A percentile compares a stretch with the other conserved stretches of the same genome.
Evolutionary conservation across 2,329 filamentous ascomycete genomes (phyloP).

Genomic region (Ascochyta lentis): DNA sequence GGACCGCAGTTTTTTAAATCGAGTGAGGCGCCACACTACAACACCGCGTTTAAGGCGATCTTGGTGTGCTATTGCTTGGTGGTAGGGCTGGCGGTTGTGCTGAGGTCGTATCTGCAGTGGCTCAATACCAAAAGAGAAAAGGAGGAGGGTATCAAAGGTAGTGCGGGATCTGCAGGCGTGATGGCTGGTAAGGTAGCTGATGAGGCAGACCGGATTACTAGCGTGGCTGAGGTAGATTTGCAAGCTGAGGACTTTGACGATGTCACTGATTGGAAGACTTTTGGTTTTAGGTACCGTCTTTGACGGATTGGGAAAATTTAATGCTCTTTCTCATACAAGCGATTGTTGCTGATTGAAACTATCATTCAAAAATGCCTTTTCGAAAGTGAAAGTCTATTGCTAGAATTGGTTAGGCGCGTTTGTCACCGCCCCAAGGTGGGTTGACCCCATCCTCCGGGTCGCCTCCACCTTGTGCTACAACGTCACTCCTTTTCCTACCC

Average conservation of each 20-base stretch:
- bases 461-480: background rate
- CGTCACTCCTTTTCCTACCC: background rate
- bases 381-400: background rate
- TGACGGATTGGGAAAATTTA: background rate
- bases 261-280: conserved; percentile 34
- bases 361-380: too few relatives aligned
- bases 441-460: background rate
- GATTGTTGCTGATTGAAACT: too few relatives aligned
- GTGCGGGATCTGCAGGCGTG: conserved; percentile 26
- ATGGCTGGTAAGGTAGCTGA: conserved; percentile 25
- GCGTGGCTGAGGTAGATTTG: conserved; percentile 18
- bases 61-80: conserved; percentile 36
- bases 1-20: conserved; percentile 9
- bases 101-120: conserved; percentile 30
- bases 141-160: conserved; percentile 28
- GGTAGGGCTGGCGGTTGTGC: conserved; percentile 33
- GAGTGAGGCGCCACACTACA: conserved; percentile 3
- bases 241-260: conserved; percentile 33
- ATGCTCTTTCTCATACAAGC: background rate
- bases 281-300: conserved; percentile 35
- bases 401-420: background rate
- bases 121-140: conserved; percentile 29
- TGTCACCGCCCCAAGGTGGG: background rate
- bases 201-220: background rate
- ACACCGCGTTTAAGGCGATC: conserved; percentile 10